Conservation (phyloP, 345 rosid genomes). For the Xanthoceras sorbifolium region DNA sequence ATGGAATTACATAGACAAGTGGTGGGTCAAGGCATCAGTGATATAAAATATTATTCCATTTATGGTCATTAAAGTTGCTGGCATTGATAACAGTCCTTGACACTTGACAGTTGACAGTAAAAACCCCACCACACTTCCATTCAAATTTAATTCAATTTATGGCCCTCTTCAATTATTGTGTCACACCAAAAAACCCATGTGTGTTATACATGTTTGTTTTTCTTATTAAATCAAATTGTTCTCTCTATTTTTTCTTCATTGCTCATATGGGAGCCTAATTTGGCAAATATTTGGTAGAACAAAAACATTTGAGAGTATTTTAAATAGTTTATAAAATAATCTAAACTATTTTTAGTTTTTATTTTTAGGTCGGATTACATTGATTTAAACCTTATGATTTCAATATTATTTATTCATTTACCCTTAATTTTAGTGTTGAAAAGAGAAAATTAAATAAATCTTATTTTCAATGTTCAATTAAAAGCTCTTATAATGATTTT, state of each 20-base stretch:
- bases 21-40: conserved; percentile 12
- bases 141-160: background rate
- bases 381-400: too few species aligned
- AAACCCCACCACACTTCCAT: background rate
- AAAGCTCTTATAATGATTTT: background rate
- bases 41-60: conserved; percentile 1
- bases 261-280: background rate
- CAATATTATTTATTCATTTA: too few species aligned
- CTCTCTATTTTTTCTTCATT: background rate
- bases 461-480: too few species aligned
- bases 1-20: conserved; percentile 16
- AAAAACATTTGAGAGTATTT: too few species aligned
- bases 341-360: too few species aligned
- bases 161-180: background rate
- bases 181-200: background rate
- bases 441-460: too few species aligned
- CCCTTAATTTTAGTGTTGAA: too few species aligned
- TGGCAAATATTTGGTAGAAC: background rate
- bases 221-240: background rate
- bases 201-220: background rate
- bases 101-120: too few species aligned
- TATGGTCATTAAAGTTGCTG: background rate
- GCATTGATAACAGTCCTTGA: background rate
- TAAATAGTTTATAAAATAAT: too few species aligned
- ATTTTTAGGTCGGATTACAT: too few species aligned